Percentiles rank a stretch among this genome's conserved stretches.
These are phyloP conservation scores for Tuber aestivum DNA, from an alignment of 495 filamentous ascomycete genomes.

Conservation along the genomic window DNA sequence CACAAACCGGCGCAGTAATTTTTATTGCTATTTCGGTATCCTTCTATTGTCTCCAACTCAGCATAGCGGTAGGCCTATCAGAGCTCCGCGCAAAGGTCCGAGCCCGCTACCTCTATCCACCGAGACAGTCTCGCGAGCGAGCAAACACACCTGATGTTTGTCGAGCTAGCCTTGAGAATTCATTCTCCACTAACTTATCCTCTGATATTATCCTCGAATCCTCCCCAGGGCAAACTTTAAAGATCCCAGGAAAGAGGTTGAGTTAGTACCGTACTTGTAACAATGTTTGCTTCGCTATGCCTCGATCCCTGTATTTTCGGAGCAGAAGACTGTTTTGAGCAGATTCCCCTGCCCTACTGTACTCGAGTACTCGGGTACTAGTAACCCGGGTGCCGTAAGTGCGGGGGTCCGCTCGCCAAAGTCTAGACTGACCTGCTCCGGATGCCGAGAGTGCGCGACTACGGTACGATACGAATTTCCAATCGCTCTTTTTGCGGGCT, in stretches of 20 bases:
- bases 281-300: background rate
- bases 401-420: background rate
- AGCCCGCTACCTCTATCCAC: background rate
- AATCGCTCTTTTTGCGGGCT: background rate
- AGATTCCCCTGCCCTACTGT: too few species aligned
- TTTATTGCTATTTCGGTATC: background rate
- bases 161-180: background rate
- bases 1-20: background rate
- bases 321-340: background rate
- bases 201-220: background rate
- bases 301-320: background rate
- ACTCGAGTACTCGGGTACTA: too few species aligned
- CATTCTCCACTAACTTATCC: background rate
- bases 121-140: background rate
- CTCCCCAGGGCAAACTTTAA: background rate
- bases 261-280: too few species aligned
- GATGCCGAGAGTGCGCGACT: background rate
- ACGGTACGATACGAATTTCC: too few species aligned
- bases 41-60: background rate
- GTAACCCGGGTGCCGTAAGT: background rate
- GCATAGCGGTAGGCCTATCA: too few species aligned
- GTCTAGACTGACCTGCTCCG: background rate
- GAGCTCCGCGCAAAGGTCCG: too few species aligned
- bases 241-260: background rate
- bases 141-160: background rate